Conservation (phyloP, 163 green algal species). For the Scenedesmus sp. region DNA sequence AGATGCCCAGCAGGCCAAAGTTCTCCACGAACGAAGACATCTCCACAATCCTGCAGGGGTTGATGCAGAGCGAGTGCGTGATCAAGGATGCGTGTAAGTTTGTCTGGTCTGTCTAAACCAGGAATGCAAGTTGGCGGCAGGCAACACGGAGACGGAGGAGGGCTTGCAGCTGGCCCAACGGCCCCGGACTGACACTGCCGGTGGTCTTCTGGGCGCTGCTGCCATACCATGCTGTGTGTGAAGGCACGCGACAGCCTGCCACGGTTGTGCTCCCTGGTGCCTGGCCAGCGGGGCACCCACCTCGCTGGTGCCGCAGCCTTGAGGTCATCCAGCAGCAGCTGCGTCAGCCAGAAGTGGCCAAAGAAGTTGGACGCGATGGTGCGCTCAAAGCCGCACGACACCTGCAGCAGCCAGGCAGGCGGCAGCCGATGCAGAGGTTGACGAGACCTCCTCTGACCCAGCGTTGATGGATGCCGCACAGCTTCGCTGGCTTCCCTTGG, state of each 20-base stretch:
- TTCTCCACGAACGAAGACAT: conserved; percentile 29
- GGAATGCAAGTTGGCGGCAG: too few relatives aligned
- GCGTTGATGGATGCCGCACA: background rate
- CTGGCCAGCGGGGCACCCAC: background rate
- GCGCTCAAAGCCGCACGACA: conserved; percentile 41
- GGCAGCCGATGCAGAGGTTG: background rate
- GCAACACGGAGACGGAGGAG: too few relatives aligned
- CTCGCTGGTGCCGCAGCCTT: conserved; percentile 33
- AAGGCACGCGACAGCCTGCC: too few relatives aligned
- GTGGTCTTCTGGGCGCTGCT: too few relatives aligned
- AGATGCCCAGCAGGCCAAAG: conserved; percentile 4
- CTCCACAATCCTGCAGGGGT: conserved; percentile 37
- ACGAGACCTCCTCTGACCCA: too few relatives aligned
- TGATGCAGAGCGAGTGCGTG: background rate
- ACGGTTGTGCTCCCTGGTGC: background rate
- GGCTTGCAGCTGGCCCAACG: background rate
- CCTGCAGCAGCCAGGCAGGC: background rate
- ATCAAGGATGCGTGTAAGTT: background rate
- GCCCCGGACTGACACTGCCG: too few relatives aligned
- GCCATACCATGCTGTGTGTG: too few relatives aligned
- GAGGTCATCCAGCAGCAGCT: conserved; percentile 45
- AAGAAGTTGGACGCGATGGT: conserved; percentile 45
- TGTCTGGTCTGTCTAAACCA: too few relatives aligned
- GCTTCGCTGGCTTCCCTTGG: too few relatives aligned
- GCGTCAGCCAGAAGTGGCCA: conserved; percentile 25